Percentiles rank a stretch among this genome's conserved stretches.
Conservation (phyloP, 2,329 filamentous ascomycete genomes). For the Saccharata proteae region DNA sequence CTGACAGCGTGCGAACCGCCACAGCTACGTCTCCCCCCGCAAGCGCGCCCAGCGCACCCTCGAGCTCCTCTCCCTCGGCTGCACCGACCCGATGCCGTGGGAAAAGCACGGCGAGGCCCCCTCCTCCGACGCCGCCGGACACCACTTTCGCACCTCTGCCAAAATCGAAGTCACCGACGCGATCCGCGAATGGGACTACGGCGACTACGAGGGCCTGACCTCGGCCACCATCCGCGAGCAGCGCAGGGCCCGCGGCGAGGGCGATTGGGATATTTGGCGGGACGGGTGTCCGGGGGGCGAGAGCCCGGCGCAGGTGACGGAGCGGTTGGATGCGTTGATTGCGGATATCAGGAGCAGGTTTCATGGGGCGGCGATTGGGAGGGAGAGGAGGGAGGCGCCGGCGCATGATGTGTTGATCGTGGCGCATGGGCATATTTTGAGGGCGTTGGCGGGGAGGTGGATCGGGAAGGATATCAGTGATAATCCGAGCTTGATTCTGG, state of each 20-base stretch:
- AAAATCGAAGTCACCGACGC: conserved; percentile 35
- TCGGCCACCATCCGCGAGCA: conserved; percentile 37
- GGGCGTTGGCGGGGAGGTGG: conserved; percentile 84
- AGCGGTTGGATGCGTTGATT: conserved; percentile 65
- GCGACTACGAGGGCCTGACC: conserved; percentile 48
- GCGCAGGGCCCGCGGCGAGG: conserved; percentile 30
- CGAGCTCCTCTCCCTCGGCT: conserved; percentile 69
- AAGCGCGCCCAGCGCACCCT: conserved; percentile 79
- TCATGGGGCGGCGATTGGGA: conserved; percentile 34
- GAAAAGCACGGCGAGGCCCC: conserved; percentile 15
- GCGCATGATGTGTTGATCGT: conserved; percentile 64
- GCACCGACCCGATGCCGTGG: conserved; percentile 62
- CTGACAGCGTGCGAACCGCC: conserved; percentile 1
- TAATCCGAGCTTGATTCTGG: conserved; percentile 69
- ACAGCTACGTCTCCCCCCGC: conserved; percentile 72
- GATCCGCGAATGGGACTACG: conserved; percentile 51
- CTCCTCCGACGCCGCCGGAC: conserved; percentile 2
- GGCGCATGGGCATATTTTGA: conserved; percentile 79
- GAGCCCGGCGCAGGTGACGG: conserved; percentile 60
- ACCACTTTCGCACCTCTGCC: conserved; percentile 25
- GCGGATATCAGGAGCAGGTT: conserved; percentile 49
- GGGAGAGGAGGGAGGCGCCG: conserved; percentile 20
- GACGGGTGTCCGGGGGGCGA: conserved; percentile 78
- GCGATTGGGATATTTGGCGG: conserved; percentile 73
- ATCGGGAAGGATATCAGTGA: conserved; percentile 59